Base-by-base conservation (phyloP, 805 yeast genomes). In the Yarrowia bubula region DNA sequence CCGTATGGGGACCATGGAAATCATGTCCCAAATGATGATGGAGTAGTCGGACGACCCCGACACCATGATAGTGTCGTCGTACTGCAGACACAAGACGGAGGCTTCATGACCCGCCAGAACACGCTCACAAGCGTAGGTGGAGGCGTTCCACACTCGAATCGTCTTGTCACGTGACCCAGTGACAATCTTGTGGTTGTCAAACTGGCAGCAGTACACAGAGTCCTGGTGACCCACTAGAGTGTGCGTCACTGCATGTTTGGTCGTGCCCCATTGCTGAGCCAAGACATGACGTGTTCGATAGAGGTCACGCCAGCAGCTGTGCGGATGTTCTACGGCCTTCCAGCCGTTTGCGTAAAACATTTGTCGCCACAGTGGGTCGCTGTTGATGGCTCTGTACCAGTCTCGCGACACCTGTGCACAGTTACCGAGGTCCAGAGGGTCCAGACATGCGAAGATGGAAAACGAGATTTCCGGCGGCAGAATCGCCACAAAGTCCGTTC, bases 181-280 rank as follows among this genome's bases (percentile, higher is more conserved):
- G 77, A 92, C 85, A 43, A 92, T 76, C 67, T 83, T 78, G 69
- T 85, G 79, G 73, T 87, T 84, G 68, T 86, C 86, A 75, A 87
- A 89, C 72, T 89, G 91, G 53, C 92, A 81, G 68, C 96, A 86
- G 41, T 93, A 82, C 13, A 92, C 88, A 18, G 96, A 93, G 73
- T 90, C 97, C 43, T 83, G 79, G 73, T 92, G 98, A 4, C 97
- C 97, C 4, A 58, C 65, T 32, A 75, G 66, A 8, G 68, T 65
- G 22, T 43, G 65, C 4, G 72, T 66, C 15, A 51, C 44, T 8
- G 68, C 70, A 14, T 55, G 51, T 15, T 64, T 48, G 6, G 74
- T 74, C 8, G 33, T 39, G 51, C 65, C 77, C 77, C 75, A n/a
- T 71, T 67, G 37, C 63, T 61, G 28, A 68, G 76, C 47, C 32